Conservation (phyloP, 2,329 filamentous ascomycete genomes). For the Microdochium trichocladiopsis region DNA sequence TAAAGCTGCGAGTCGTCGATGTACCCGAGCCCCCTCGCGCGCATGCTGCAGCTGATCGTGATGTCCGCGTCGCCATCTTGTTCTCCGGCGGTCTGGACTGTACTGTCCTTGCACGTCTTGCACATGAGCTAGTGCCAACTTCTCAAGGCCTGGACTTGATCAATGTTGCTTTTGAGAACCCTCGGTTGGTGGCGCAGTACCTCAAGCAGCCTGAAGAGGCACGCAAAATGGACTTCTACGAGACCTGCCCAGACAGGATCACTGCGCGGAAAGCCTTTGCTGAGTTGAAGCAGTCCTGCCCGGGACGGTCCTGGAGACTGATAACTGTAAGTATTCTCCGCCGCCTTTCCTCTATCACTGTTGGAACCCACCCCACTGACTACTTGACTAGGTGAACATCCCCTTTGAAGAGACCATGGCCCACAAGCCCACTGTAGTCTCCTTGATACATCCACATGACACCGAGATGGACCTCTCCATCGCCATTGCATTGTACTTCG, state of each 20-base stretch:
- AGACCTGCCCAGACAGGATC: constrained; percentile 81
- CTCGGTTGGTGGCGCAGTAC: constrained; percentile 57
- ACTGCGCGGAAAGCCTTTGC: constrained; percentile 74
- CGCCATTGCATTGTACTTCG: constrained; percentile 89
- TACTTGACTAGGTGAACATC: constrained; percentile 60
- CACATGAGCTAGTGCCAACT: constrained; percentile 66
- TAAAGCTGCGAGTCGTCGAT: constrained; percentile 56
- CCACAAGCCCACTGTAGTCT: constrained; percentile 63
- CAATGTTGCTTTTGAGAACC: constrained; percentile 97
- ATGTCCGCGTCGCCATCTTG: constrained; percentile 64
- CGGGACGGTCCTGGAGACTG: constrained; percentile 72
- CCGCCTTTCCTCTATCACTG: background rate
- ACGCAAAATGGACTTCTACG: constrained; percentile 46
- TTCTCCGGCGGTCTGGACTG: constrained; percentile 96
- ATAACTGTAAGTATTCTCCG: constrained; percentile 47
- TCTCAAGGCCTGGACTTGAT: constrained; percentile 74
- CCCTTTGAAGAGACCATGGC: constrained; percentile 67
- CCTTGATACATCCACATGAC: constrained; percentile 84
- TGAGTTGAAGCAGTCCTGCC: constrained; percentile 67
- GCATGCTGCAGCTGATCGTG: constrained; percentile 14
- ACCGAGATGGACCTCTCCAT: constrained; percentile 99
- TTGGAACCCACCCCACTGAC: constrained; percentile 1
- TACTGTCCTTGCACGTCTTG: constrained; percentile 74
- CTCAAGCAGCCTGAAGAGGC: constrained; percentile 22
- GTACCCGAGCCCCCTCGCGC: constrained; percentile 50